Conservation (phyloP, 2,329 filamentous ascomycete species). For the Cytospora chrysosperma region DNA sequence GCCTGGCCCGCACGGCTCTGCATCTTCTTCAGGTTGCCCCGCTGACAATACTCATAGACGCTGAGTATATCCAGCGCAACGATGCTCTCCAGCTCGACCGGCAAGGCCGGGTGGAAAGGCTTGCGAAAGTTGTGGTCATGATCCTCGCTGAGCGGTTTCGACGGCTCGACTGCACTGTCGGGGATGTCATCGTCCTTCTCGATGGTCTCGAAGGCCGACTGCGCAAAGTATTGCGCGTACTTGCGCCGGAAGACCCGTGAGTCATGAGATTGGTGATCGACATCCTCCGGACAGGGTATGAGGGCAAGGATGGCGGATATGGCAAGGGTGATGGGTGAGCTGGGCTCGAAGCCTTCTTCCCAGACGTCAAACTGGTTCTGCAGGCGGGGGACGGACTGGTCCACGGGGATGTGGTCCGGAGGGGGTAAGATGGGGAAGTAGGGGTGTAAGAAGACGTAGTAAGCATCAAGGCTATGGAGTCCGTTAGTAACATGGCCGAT, state of each 20-base stretch:
- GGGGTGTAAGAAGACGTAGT: slow-evolving; percentile 52
- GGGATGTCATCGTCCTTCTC: slow-evolving; percentile 48
- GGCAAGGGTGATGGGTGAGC: slow-evolving; percentile 26
- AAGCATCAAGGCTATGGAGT: slow-evolving; percentile 41
- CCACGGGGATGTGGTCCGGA: slow-evolving; percentile 36
- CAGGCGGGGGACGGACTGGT: slow-evolving; percentile 35
- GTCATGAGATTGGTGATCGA: slow-evolving; percentile 36
- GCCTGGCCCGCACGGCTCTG: slow-evolving; percentile 47
- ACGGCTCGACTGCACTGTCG: slow-evolving; percentile 44
- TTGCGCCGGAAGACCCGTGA: slow-evolving; percentile 45
- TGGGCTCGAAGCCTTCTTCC: slow-evolving; percentile 18
- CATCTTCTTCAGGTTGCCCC: slow-evolving; percentile 54
- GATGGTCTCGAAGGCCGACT: slow-evolving; percentile 47
- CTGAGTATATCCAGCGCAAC: slow-evolving; percentile 48
- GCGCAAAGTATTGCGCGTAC: slow-evolving; percentile 49
- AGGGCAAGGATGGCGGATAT: slow-evolving; percentile 27
- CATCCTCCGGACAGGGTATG: slow-evolving; percentile 33
- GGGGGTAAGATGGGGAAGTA: slow-evolving; percentile 51
- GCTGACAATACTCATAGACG: slow-evolving; percentile 53
- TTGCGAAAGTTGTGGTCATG: slow-evolving; percentile 34
- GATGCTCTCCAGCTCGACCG: slow-evolving; percentile 47
- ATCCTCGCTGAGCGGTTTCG: slow-evolving; percentile 42
- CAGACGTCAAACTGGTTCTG: slow-evolving; percentile 35
- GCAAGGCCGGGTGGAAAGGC: slow-evolving; percentile 45
- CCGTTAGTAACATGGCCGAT: background rate